Percentiles rank a stretch among this genome's conserved stretches.
Conservation (phyloP, 2,329 filamentous ascomycete species). For the Venturia nashicola region DNA sequence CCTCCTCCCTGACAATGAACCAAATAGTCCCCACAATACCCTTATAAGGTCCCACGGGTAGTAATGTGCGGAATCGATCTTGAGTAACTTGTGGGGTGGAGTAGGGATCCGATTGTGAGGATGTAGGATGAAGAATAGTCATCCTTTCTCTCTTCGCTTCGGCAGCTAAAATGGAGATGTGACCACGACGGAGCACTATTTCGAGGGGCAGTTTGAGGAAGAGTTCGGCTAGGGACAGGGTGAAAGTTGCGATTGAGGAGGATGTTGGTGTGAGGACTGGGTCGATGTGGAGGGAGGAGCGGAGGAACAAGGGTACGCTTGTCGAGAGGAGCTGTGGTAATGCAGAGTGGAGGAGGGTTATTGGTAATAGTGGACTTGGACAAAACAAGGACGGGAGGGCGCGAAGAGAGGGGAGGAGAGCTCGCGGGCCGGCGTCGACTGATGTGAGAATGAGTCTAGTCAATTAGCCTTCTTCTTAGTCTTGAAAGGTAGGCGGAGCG, state of each 20-base stretch:
- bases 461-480: conserved; percentile 10
- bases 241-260: conserved; percentile 73
- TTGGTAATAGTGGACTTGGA: conserved; percentile 57
- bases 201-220: conserved; percentile 83
- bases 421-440: conserved; percentile 59
- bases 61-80: conserved; percentile 50
- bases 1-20: conserved; percentile 74
- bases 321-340: conserved; percentile 73
- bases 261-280: conserved; percentile 67
- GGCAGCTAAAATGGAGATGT: conserved; percentile 49
- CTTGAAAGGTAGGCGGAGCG: not conserved
- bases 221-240: conserved; percentile 66
- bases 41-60: conserved; percentile 67
- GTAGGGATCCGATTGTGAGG: not conserved
- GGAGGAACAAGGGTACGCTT: conserved; percentile 72
- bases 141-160: not conserved
- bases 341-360: conserved; percentile 78
- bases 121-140: conserved; percentile 10
- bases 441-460: conserved; percentile 72
- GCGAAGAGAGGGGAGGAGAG: conserved; percentile 66
- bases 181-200: conserved; percentile 79
- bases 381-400: conserved; percentile 61
- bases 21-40: conserved; percentile 91
- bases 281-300: conserved; percentile 74
- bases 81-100: conserved; percentile 13